Evolutionary conservation across 2,329 filamentous ascomycete species (phyloP).

Genomic region (Fusarium verrucosum): DNA sequence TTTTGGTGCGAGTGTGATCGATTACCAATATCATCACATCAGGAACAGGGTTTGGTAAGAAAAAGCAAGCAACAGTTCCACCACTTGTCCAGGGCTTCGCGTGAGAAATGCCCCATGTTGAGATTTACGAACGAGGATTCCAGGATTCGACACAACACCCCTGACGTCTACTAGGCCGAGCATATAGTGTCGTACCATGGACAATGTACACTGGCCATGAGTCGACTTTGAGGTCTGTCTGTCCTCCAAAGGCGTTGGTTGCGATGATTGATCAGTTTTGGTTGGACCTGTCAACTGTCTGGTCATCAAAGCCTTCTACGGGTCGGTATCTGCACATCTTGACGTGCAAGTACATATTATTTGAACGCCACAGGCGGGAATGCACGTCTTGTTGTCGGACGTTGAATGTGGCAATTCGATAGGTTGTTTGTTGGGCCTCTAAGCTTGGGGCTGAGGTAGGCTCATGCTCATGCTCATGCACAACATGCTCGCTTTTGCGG

Average conservation of each 20-base stretch:
- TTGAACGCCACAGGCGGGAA: constrained; percentile 19
- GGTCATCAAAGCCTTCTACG: background rate
- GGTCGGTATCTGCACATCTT: too few species aligned
- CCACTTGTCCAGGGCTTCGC: background rate
- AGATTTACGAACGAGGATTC: constrained; percentile 2
- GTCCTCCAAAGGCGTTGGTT: background rate
- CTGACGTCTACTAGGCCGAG: background rate
- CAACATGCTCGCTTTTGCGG: constrained; percentile 39
- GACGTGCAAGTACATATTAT: background rate
- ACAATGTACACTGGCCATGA: background rate
- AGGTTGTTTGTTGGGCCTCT: constrained; percentile 24
- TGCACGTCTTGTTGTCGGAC: constrained; percentile 2
- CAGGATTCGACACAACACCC: background rate
- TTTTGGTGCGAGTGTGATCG: constrained; percentile 3
- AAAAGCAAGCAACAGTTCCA: constrained; percentile 29
- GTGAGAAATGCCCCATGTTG: constrained; percentile 7
- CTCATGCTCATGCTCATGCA: constrained; percentile 28
- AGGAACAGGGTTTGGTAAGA: constrained; percentile 17
- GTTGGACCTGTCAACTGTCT: background rate
- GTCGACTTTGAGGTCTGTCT: background rate
- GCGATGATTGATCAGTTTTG: background rate
- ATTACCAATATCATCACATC: constrained; percentile 6
- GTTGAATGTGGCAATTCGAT: constrained; percentile 11
- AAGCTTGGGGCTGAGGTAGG: constrained; percentile 13
- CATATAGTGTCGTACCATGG: background rate